A percentile compares a stretch with the other conserved stretches of the same genome.
phyloP scores from a whole-genome alignment of 2,329 filamentous ascomycete species.

The Pseudogymnoascus sp. region DNA sequence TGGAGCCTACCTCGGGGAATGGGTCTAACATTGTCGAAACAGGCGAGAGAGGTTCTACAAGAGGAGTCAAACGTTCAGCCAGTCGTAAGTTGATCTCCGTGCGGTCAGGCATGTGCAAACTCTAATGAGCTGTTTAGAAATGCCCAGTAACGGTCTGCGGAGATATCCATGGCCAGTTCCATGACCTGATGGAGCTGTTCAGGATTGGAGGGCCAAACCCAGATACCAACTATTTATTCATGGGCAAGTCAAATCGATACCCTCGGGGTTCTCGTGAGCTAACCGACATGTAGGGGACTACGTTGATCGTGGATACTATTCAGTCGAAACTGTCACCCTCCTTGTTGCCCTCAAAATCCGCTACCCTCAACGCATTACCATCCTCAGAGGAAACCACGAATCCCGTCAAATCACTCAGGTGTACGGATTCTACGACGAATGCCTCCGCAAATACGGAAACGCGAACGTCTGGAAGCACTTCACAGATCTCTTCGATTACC shows the following conservation, averaged over 20 bases:
- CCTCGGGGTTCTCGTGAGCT: neutral
- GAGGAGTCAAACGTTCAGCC: constrained; percentile 98
- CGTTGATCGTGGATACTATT: constrained; percentile 96
- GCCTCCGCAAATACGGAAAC: constrained; percentile 88
- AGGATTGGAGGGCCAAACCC: constrained; percentile 88
- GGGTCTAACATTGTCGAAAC: constrained; percentile 11
- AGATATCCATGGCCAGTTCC: constrained; percentile 94
- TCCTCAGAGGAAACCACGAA: constrained; percentile 93
- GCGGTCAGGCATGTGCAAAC: neutral
- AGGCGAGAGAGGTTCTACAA: constrained; percentile 94
- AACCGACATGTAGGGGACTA: constrained; percentile 63
- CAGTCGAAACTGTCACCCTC: constrained; percentile 90
- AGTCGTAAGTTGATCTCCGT: constrained; percentile 58
- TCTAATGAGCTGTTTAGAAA: constrained; percentile 9
- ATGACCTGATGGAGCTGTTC: constrained; percentile 95
- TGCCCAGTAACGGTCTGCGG: constrained; percentile 55
- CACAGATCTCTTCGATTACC: constrained; percentile 96
- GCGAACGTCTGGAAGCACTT: constrained; percentile 97
- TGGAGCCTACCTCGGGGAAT: neutral
- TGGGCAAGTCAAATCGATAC: constrained; percentile 52
- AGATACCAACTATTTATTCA: constrained; percentile 94
- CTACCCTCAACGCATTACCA: constrained; percentile 93
- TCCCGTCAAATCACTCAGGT: constrained; percentile 95
- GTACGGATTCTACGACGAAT: constrained; percentile 98
- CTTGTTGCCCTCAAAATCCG: constrained; percentile 93